A percentile compares a stretch with the other conserved stretches of the same genome.
Evolutionary conservation across 331 rosid species (phyloP).

Genomic region (Quercus lobata): DNA sequence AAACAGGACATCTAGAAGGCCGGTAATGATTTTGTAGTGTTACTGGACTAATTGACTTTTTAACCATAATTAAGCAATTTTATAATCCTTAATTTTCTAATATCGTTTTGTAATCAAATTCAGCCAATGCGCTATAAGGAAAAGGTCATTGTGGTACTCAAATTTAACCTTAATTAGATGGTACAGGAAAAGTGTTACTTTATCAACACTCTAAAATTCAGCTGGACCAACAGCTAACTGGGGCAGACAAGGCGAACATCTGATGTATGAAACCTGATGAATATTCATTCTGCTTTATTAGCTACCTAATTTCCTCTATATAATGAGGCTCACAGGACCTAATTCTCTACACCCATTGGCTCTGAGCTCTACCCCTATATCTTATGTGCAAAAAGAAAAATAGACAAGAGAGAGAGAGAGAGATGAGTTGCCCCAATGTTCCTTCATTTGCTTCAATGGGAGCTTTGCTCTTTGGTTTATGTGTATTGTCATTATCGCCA

Average conservation of each 20-base stretch:
- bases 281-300: background rate
- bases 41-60: constrained; percentile 4
- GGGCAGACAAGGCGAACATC: constrained; percentile 15
- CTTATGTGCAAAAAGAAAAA: background rate
- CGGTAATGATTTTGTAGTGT: background rate
- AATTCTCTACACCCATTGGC: background rate
- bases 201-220: constrained; percentile 73
- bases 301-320: constrained; percentile 17
- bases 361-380: background rate
- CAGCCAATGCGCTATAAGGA: background rate
- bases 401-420: too few relatives aligned
- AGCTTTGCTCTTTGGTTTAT: constrained; percentile 35
- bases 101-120: background rate
- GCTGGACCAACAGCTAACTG: constrained; percentile 57
- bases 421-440: constrained; percentile 27
- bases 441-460: constrained; percentile 30
- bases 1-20: background rate
- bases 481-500: constrained; percentile 28
- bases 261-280: background rate
- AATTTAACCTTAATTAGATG: background rate
- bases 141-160: background rate
- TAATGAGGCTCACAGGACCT: constrained; percentile 2
- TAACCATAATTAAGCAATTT: constrained; percentile 3
- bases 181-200: constrained; percentile 40
- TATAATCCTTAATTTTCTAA: background rate